Base-by-base conservation (phyloP, 2,329 filamentous ascomycete genomes). In the Fusarium verrucosum region DNA sequence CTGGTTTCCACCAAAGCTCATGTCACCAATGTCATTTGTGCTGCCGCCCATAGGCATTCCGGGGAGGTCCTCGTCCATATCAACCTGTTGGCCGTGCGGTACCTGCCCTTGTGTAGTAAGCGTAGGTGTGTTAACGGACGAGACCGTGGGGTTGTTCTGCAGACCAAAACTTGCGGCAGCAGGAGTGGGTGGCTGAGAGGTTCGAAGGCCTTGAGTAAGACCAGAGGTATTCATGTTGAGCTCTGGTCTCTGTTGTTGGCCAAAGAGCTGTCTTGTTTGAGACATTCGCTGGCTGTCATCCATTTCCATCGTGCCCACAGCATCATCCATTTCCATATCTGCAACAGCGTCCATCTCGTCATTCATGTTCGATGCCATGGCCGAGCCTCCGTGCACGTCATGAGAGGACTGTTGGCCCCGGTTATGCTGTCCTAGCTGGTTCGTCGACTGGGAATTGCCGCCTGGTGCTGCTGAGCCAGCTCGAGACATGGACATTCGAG, bases 311-410 rank as follows among this genome's bases (percentile, higher is more conserved):
- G 83, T 80, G 5, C 87, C 88, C 44, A 91, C 83, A 9, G 88
- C 85, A 70, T 97, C 93, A 73, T 98, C 94, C 89, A 98, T 91
- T 73, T 98, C 94, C 94, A 98, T 97, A 73, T 96, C 92, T 49
- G 92, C 93, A 26, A 96, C 87, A 17, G 92, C 88, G 72, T 96
- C 94, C 82, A 96, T 88, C 60, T 96, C 90, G 58, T 89, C 78
- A 37, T 73, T 72, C 36, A 78, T 59, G 50, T 73, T 77, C 43
- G 69, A 70, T 35, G 66, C 81, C 55, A 85, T 78, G 52, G 80
- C 78, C 9, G 77, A 77, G 54, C 81, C 73, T 66, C 82, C 78
- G 46, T 80, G 78, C 37, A 78, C 50, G 43, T 71, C 71, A 37
- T 74, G 72, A 11, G 65, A 40, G 26, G 54, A 65, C 45, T 74